These are phyloP conservation scores for Musa troglodytarum DNA, from an alignment of 176 grass and related monocot genomes.

Conservation along the genomic window DNA sequence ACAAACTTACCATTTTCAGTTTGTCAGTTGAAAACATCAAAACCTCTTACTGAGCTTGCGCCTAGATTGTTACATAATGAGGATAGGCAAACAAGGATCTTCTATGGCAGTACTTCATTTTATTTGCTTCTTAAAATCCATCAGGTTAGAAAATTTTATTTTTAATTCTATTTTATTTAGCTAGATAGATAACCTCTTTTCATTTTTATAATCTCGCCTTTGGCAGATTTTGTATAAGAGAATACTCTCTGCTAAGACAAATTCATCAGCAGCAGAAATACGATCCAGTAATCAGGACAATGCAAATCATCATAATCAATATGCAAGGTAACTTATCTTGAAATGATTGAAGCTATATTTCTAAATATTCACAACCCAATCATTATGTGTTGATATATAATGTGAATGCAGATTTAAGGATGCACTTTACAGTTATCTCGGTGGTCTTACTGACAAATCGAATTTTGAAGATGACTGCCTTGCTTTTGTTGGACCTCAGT, in stretches of 20 bases:
- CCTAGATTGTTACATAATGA: slow-evolving; percentile 34
- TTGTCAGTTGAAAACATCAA: slow-evolving; percentile 40
- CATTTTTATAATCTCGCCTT: not conserved
- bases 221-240: slow-evolving; percentile 91
- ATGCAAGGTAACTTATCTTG: slow-evolving; percentile 52
- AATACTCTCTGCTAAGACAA: slow-evolving; percentile 84
- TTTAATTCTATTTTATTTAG: not conserved
- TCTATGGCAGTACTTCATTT: slow-evolving; percentile 93
- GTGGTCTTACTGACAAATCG: slow-evolving; percentile 76
- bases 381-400: not conserved
- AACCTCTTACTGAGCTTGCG: slow-evolving; percentile 62
- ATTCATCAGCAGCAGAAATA: slow-evolving; percentile 62
- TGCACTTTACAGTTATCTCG: slow-evolving; percentile 75
- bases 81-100: slow-evolving; percentile 54
- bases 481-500: slow-evolving; percentile 82
- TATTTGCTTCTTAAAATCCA: slow-evolving; percentile 85
- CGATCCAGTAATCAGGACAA: slow-evolving; percentile 76
- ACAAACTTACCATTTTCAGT: slow-evolving; percentile 6
- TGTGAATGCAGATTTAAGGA: slow-evolving; percentile 59
- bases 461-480: slow-evolving; percentile 97
- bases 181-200: no score
- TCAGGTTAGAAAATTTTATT: slow-evolving; percentile 41
- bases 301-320: slow-evolving; percentile 57
- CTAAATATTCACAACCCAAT: not conserved
- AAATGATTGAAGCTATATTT: not conserved